A percentile compares a stretch with the other conserved stretches of the same genome.
Conservation (phyloP, 257 asterid genomes). For the Cordia subcordata region DNA sequence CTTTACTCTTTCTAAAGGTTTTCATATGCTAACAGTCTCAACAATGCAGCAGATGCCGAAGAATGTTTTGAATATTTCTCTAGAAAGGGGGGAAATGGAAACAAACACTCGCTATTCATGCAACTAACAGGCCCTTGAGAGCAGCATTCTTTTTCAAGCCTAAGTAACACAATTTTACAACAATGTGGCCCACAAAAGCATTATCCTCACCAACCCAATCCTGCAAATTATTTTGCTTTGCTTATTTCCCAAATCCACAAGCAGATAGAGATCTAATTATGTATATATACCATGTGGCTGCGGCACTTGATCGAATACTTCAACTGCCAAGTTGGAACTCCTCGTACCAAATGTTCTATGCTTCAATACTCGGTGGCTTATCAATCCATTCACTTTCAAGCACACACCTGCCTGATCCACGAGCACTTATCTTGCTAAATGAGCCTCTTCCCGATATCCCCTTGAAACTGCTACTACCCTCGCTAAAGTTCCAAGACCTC, state of each 20-base stretch:
- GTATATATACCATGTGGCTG: slow-evolving; percentile 19
- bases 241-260: slow-evolving; percentile 40
- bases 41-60: slow-evolving; percentile 24
- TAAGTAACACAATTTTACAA: slow-evolving; percentile 28
- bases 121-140: slow-evolving; percentile 13
- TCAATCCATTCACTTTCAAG: slow-evolving; percentile 57
- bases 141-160: slow-evolving; percentile 25
- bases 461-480: slow-evolving; percentile 93
- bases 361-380: slow-evolving; percentile 54
- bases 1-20: slow-evolving; percentile 6
- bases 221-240: slow-evolving; percentile 36
- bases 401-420: slow-evolving; percentile 63
- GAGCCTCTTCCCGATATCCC: slow-evolving; percentile 69
- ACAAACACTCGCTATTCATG: too few species aligned
- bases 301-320: slow-evolving; percentile 13
- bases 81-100: slow-evolving; percentile 11
- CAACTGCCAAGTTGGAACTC: slow-evolving; percentile 13
- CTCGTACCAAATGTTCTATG: slow-evolving; percentile 9
- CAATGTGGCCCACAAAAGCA: slow-evolving; percentile 22
- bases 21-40: slow-evolving; percentile 23
- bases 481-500: slow-evolving; percentile 67
- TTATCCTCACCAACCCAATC: slow-evolving; percentile 30
- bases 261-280: slow-evolving; percentile 17
- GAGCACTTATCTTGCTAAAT: slow-evolving; percentile 65
- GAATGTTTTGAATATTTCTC: slow-evolving; percentile 24